Evolutionary conservation across 2,329 filamentous ascomycete species (phyloP).

Genomic region (Trichoderma koningii): DNA sequence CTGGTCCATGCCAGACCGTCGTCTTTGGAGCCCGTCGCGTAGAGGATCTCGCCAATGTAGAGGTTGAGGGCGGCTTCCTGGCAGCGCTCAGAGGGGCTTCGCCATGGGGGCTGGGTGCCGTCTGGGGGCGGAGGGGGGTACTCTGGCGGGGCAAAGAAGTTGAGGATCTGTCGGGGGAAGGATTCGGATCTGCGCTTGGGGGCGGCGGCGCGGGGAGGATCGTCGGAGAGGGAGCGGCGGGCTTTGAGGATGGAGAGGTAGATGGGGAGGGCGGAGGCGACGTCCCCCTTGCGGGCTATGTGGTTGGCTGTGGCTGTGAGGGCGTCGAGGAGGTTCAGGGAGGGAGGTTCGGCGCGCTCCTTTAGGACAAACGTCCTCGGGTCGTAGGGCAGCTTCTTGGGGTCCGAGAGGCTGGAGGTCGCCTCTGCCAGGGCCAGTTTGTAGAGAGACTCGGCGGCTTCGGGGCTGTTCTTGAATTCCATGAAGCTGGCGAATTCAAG

Average conservation of each 20-base stretch:
- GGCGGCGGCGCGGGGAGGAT: constrained; percentile 34
- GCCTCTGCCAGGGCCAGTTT: constrained; percentile 76
- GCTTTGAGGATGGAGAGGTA: constrained; percentile 83
- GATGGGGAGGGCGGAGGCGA: constrained; percentile 74
- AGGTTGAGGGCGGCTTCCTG: constrained; percentile 84
- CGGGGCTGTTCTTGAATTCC: constrained; percentile 69
- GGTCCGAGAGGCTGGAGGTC: constrained; percentile 52
- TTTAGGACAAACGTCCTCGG: constrained; percentile 64
- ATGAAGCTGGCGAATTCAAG: constrained; percentile 84
- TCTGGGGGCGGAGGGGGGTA: constrained; percentile 73
- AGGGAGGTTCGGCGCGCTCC: constrained; percentile 59
- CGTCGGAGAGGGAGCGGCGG: constrained; percentile 60
- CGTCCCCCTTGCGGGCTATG: constrained; percentile 68
- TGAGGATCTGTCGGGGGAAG: constrained; percentile 32
- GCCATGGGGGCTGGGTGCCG: constrained; percentile 67
- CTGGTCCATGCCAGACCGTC: constrained; percentile 87
- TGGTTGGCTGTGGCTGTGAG: constrained; percentile 79
- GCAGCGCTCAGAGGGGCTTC: constrained; percentile 67
- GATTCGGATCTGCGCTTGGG: constrained; percentile 26
- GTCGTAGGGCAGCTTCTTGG: constrained; percentile 53
- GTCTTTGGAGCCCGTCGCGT: constrained; percentile 61
- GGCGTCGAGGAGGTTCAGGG: constrained; percentile 72
- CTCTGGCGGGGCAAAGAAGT: constrained; percentile 49
- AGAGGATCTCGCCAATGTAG: constrained; percentile 93
- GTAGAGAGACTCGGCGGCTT: constrained; percentile 72